Base-by-base conservation (phyloP, 768 basidiomycete genomes). In the Gloeophyllum trabeum region DNA sequence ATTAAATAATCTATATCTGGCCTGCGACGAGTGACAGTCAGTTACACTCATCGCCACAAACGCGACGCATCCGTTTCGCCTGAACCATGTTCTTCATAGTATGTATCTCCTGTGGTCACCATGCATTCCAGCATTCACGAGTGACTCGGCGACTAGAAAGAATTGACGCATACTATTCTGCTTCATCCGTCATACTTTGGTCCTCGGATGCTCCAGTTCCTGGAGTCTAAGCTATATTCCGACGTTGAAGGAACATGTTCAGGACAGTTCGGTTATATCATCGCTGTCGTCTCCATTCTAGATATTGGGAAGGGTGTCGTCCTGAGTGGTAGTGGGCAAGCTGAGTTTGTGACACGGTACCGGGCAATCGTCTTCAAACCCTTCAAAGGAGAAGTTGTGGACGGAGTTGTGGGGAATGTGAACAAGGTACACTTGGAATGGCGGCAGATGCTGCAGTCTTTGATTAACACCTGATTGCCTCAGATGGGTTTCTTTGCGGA, bases 401-500 rank as follows among this genome's bases (percentile, higher is more conserved):
- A 99, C 58, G 94, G 91, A 0, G 81, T 92, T 3, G 94, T 99
- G 14, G 84, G 82, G 53, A 92, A 88, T 46, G 96, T 99, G 25
- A 93, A 81, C 60, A 96, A 96, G 75, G 94, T 91, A 51, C 53
- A n/a, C n/a, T n/a, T n/a, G 30, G 24, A 10, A 20, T 14, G 28
- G 2, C n/a, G 22, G 10, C n/a, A n/a, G n/a, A n/a, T n/a, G n/a
- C n/a, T n/a, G n/a, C n/a, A n/a, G n/a, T n/a, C n/a, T n/a, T n/a
- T n/a, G n/a, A n/a, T n/a, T n/a, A n/a, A n/a, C n/a, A n/a, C n/a
- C n/a, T n/a, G n/a, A n/a, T n/a, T n/a, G n/a, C n/a, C n/a, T 7
- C 49, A 97, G 94, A 96, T 97, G 92, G 96, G 96, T 2, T 96
- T 99, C 65, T 97, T 97, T 51, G 90, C 89, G 40, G 91, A 96